phyloP scores from a whole-genome alignment of 2,329 filamentous ascomycete genomes.

The Exophiala calicioides region DNA sequence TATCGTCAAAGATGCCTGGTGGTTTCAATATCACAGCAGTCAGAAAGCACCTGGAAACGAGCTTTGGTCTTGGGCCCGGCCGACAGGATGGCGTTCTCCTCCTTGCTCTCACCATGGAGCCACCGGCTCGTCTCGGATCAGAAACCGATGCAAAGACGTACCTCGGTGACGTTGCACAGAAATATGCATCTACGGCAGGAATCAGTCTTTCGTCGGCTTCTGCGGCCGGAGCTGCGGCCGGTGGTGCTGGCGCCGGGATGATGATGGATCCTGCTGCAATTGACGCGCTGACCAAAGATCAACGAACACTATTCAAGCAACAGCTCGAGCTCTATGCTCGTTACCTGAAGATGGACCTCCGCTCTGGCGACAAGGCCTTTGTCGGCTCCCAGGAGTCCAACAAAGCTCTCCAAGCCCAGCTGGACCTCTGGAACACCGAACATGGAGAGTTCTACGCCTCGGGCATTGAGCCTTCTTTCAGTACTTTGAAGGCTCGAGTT shows the following conservation, averaged over 20 bases:
- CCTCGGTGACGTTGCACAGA: conserved; percentile 83
- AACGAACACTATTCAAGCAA: conserved; percentile 94
- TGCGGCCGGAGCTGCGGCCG: conserved; percentile 70
- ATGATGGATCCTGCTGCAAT: conserved; percentile 99
- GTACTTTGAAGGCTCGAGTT: conserved; percentile 85
- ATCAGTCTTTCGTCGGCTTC: conserved; percentile 75
- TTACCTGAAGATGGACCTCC: conserved; percentile 95
- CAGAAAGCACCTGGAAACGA: conserved; percentile 89
- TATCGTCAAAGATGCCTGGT: conserved; percentile 99
- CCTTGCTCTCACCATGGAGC: conserved; percentile 90
- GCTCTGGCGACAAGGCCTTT: conserved; percentile 92
- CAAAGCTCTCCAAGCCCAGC: conserved; percentile 83
- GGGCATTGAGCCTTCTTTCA: conserved; percentile 93
- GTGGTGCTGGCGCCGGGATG: conserved; percentile 74
- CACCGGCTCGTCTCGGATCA: conserved; percentile 79
- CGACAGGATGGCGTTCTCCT: conserved; percentile 89
- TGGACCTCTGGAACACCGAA: conserved; percentile 92
- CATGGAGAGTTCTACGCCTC: conserved; percentile 95
- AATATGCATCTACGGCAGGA: conserved; percentile 81
- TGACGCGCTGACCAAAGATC: conserved; percentile 95
- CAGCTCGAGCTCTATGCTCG: conserved; percentile 92
- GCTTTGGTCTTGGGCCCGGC: conserved; percentile 84
- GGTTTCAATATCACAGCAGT: conserved; percentile 98
- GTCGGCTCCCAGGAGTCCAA: conserved; percentile 82
- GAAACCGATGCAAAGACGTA: conserved; percentile 91